Conservation (phyloP, 108 stramenopile genomes). For the Nitzschia palea region DNA sequence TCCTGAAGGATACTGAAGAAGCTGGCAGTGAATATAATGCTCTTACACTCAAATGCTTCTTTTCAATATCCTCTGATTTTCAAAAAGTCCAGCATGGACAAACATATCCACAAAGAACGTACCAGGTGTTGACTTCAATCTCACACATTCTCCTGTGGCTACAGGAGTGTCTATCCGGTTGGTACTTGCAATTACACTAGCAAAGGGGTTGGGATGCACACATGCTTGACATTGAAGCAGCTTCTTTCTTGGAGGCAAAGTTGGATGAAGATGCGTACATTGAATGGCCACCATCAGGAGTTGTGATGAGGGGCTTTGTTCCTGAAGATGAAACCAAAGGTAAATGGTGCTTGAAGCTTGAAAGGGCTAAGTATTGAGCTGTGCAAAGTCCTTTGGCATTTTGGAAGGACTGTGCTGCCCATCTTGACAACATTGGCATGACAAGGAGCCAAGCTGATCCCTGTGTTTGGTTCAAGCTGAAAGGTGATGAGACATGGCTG, state of each 20-base stretch:
- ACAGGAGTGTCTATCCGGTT: background rate
- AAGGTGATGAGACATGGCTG: background rate
- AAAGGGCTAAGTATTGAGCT: background rate
- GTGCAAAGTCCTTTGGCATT: background rate
- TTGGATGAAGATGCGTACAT: background rate
- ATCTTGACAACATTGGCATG: background rate
- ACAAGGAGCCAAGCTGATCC: slow-evolving; percentile 14
- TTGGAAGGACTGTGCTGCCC: background rate
- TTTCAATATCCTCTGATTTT: no score
- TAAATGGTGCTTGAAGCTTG: background rate
- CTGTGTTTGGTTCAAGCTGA: no score
- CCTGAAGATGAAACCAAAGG: no score
- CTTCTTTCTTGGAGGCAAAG: background rate
- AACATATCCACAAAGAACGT: no score
- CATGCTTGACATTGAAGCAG: background rate
- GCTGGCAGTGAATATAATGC: no score
- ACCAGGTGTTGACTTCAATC: slow-evolving; percentile 15
- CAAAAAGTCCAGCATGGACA: no score
- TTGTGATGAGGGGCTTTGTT: background rate
- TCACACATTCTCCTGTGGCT: background rate
- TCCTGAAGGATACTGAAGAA: no score
- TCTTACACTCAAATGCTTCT: no score
- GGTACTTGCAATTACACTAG: background rate
- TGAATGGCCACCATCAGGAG: background rate
- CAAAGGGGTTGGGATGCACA: background rate